Percentiles rank a stretch among this genome's conserved stretches.
phyloP scores from a whole-genome alignment of 2,329 filamentous ascomycete species.

The Orbilia brochopaga region DNA sequence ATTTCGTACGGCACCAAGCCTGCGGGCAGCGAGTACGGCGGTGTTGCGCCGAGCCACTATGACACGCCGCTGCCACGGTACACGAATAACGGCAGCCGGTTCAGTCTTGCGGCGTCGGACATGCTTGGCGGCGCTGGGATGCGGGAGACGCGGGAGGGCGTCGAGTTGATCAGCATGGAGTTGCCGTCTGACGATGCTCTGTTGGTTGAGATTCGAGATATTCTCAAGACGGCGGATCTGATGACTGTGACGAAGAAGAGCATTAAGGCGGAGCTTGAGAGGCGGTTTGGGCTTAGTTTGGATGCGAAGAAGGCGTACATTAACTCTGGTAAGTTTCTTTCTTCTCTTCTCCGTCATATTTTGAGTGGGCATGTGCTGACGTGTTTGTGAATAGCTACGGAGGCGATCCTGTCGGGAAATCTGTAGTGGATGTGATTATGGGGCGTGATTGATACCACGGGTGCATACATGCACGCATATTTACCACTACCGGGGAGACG shows the following conservation, averaged over 20 bases:
- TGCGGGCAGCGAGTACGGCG: conserved; percentile 60
- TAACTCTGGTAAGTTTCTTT: conserved; percentile 74
- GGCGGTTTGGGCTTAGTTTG: conserved; percentile 82
- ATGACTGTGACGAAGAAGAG: conserved; percentile 99
- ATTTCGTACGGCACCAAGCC: conserved; percentile 89
- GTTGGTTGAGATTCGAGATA: conserved; percentile 91
- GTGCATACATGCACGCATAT: conserved; percentile 6
- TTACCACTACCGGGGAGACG: no score
- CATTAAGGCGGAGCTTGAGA: conserved; percentile 91
- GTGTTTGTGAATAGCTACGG: conserved; percentile 67
- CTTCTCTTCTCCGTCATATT: conserved; percentile 10
- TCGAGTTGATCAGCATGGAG: conserved; percentile 77
- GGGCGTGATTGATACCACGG: background rate
- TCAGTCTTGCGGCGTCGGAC: conserved; percentile 81
- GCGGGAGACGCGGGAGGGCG: conserved; percentile 66
- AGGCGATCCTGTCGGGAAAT: conserved; percentile 78
- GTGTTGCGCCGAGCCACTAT: conserved; percentile 65
- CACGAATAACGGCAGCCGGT: conserved; percentile 65
- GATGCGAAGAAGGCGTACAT: conserved; percentile 92
- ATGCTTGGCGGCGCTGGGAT: conserved; percentile 68
- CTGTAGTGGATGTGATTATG: conserved; percentile 61
- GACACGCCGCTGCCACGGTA: conserved; percentile 63
- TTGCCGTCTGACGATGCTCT: conserved; percentile 88
- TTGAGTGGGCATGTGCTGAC: conserved; percentile 55
- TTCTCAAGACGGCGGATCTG: conserved; percentile 85